phyloP scores from a whole-genome alignment of 371 early-diverging fungal genomes.

The Lichtheimia ramosa region DNA sequence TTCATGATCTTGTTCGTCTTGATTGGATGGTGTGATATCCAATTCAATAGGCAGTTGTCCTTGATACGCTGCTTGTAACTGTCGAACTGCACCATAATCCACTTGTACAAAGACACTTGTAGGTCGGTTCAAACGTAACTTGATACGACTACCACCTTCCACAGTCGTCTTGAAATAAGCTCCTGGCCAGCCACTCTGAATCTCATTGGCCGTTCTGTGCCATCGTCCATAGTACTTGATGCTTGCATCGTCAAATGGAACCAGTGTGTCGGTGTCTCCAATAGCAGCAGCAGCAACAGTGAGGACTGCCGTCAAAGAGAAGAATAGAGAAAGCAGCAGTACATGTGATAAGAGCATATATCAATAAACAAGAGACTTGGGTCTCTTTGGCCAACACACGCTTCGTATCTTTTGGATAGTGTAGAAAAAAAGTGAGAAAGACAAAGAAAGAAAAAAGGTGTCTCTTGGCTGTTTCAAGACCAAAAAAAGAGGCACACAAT shows the following conservation, averaged over 20 bases:
- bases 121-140: conserved; percentile 23
- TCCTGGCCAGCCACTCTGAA: conserved; percentile 45
- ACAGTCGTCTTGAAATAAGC: conserved; percentile 36
- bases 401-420: neutral
- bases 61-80: conserved; percentile 11
- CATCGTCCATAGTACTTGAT: conserved; percentile 47
- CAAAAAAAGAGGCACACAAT: neutral
- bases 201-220: conserved; percentile 23
- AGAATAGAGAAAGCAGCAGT: neutral
- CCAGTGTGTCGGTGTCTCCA: conserved; percentile 4
- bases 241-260: conserved; percentile 28
- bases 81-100: conserved; percentile 17
- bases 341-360: neutral
- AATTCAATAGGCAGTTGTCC: conserved; percentile 9
- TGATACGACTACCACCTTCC: conserved; percentile 16
- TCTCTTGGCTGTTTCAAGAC: neutral
- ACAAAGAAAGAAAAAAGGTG: neutral
- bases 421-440: neutral
- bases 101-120: conserved; percentile 25
- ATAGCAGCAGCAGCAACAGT: conserved; percentile 1
- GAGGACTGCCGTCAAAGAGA: neutral
- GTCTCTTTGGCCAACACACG: conserved; percentile 2
- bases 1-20: conserved; percentile 8
- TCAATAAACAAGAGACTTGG: conserved; percentile 1
- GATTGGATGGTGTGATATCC: conserved; percentile 4